phyloP scores from a whole-genome alignment of 805 yeast genomes.

The Spathaspora passalidarum region DNA sequence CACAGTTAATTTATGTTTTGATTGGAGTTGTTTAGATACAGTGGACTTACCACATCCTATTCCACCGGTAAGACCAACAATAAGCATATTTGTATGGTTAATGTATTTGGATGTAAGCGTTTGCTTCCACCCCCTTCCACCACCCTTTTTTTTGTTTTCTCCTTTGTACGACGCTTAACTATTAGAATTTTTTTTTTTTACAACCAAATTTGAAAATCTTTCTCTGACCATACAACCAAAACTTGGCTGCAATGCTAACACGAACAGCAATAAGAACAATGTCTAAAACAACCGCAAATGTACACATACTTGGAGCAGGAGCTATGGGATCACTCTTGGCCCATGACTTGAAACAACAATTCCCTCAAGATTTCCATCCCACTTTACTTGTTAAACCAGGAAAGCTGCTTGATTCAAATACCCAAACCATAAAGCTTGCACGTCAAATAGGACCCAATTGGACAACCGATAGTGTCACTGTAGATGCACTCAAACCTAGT shows the following conservation, averaged over 20 bases:
- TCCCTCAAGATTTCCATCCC: conserved; percentile 40
- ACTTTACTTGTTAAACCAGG: conserved; percentile 24
- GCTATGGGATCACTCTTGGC: conserved; percentile 52
- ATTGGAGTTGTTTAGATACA: conserved; percentile 59
- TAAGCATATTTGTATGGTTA: conserved; percentile 55
- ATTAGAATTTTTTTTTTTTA: too few relatives aligned
- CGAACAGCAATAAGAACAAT: background rate
- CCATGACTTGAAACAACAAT: conserved; percentile 37
- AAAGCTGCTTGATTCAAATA: too few relatives aligned
- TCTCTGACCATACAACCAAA: too few relatives aligned
- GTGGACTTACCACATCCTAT: conserved; percentile 97
- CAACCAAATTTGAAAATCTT: too few relatives aligned
- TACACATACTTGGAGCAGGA: conserved; percentile 52
- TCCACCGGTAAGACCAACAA: conserved; percentile 96
- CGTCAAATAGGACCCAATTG: background rate
- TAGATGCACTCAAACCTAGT: background rate
- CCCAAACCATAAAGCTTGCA: conserved; percentile 1
- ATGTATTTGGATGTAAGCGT: background rate
- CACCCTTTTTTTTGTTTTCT: background rate
- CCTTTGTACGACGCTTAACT: background rate
- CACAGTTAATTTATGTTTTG: conserved; percentile 52
- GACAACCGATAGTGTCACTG: background rate
- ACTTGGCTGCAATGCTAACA: background rate
- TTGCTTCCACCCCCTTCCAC: background rate
- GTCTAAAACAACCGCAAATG: conserved; percentile 9